A percentile compares a stretch with the other conserved stretches of the same genome.
phyloP scores from a whole-genome alignment of 768 basidiomycete species.

The Tylopilus felleus region DNA sequence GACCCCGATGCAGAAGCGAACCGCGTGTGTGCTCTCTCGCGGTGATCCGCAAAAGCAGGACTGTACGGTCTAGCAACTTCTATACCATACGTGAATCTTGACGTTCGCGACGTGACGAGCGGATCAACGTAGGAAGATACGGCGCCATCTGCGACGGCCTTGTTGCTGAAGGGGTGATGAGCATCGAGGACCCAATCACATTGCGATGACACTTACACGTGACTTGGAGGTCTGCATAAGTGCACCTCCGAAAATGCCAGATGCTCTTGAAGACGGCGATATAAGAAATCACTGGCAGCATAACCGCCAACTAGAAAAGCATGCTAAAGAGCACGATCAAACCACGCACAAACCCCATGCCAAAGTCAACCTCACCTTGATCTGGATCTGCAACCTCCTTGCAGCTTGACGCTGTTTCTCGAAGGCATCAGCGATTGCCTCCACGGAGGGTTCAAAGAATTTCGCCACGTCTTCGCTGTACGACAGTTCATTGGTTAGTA shows the following conservation, averaged over 20 bases:
- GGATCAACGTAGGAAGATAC: slow-evolving; percentile 38
- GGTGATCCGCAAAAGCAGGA: slow-evolving; percentile 34
- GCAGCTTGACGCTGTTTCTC: slow-evolving; percentile 23
- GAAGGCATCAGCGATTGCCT: slow-evolving; percentile 35
- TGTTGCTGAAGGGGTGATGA: slow-evolving; percentile 1
- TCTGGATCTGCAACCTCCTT: slow-evolving; percentile 19
- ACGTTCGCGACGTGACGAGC: slow-evolving; percentile 42
- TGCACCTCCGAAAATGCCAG: slow-evolving; percentile 36
- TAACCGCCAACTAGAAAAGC: slow-evolving; percentile 54
- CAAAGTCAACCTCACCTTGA: slow-evolving; percentile 16
- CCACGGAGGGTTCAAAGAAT: slow-evolving; percentile 43
- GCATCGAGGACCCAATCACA: background rate
- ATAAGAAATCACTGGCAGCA: slow-evolving; percentile 47
- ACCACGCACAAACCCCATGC: background rate
- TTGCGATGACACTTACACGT: slow-evolving; percentile 37
- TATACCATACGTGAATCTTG: slow-evolving; percentile 40
- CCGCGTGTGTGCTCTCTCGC: slow-evolving; percentile 22
- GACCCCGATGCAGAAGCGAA: slow-evolving; percentile 27
- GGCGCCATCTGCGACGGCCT: slow-evolving; percentile 4
- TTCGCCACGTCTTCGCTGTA: slow-evolving; percentile 34
- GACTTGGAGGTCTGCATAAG: slow-evolving; percentile 46
- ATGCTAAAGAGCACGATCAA: slow-evolving; percentile 15
- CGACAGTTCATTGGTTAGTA: background rate
- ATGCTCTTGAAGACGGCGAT: slow-evolving; percentile 36
- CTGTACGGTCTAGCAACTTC: slow-evolving; percentile 28